phyloP scores from a whole-genome alignment of 78 protist species.

The Polysphondylium violaceum region DNA sequence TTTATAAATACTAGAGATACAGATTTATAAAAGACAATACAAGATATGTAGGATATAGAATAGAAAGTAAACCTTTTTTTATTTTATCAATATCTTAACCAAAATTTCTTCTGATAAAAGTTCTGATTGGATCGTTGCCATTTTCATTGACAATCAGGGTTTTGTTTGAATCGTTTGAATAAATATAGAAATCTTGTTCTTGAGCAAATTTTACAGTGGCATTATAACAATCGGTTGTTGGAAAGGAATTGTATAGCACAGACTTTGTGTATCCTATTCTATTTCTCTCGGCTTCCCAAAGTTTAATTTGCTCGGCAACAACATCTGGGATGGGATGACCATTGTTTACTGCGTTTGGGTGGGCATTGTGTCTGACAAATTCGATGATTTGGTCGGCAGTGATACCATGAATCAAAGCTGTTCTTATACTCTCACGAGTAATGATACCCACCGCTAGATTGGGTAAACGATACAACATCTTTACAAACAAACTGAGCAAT shows the following conservation, averaged over 20 bases:
- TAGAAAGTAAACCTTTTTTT: no score
- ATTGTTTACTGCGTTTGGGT: slow-evolving; percentile 26
- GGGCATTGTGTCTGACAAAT: slow-evolving; percentile 48
- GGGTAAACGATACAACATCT: slow-evolving; percentile 62
- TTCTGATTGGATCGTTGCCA: slow-evolving; percentile 53
- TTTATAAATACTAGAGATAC: no score
- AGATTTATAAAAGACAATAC: no score
- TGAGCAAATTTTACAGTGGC: slow-evolving; percentile 33
- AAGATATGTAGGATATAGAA: no score
- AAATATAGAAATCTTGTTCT: slow-evolving; percentile 28
- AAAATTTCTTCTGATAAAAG: slow-evolving; percentile 48
- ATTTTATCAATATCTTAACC: background rate
- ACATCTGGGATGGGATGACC: slow-evolving; percentile 63
- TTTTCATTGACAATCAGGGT: slow-evolving; percentile 40
- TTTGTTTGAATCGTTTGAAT: slow-evolving; percentile 1
- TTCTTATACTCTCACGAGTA: slow-evolving; percentile 57
- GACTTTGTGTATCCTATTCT: slow-evolving; percentile 28
- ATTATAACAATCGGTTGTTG: slow-evolving; percentile 39
- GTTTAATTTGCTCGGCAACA: slow-evolving; percentile 47
- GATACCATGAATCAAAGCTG: slow-evolving; percentile 65
- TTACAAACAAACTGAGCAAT: slow-evolving; percentile 38
- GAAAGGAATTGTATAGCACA: slow-evolving; percentile 53
- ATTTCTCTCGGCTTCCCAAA: slow-evolving; percentile 66
- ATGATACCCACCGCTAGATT: slow-evolving; percentile 70
- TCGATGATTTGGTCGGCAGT: slow-evolving; percentile 71